These are phyloP conservation scores for Calocera viscosa DNA, from an alignment of 768 basidiomycete species.

Conservation along the genomic window DNA sequence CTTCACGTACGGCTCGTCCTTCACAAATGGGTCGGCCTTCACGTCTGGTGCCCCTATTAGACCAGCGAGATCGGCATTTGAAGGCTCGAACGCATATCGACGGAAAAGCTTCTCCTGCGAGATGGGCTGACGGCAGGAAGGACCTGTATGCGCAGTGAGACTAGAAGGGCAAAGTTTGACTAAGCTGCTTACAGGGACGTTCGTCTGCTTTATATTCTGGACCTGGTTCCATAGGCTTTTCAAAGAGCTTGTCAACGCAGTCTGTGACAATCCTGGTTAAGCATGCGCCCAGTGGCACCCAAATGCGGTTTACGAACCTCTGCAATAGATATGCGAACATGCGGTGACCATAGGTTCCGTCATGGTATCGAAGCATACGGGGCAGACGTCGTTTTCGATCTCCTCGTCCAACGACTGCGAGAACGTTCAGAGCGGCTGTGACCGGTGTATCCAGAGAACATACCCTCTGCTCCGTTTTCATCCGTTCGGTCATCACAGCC, in stretches of 20 bases:
- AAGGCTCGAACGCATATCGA: constrained; percentile 49
- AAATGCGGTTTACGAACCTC: neutral
- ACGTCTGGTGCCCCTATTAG: neutral
- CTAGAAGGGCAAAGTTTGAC: neutral
- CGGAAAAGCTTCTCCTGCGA: constrained; percentile 39
- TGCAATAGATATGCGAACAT: constrained; percentile 41
- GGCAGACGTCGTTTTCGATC: constrained; percentile 40
- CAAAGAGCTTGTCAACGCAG: constrained; percentile 35
- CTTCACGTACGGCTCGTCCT: constrained; percentile 8
- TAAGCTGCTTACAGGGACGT: constrained; percentile 46
- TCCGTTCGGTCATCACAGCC: constrained; percentile 30
- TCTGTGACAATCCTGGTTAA: neutral
- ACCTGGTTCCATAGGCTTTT: constrained; percentile 30
- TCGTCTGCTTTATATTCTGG: constrained; percentile 32
- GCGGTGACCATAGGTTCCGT: constrained; percentile 43
- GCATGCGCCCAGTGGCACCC: no score
- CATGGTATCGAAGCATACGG: constrained; percentile 51
- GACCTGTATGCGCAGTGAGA: constrained; percentile 31
- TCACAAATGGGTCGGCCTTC: constrained; percentile 13
- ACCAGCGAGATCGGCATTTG: constrained; percentile 41
- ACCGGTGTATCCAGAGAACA: constrained; percentile 11
- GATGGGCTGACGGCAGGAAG: constrained; percentile 48
- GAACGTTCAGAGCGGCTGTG: constrained; percentile 1
- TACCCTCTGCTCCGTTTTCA: constrained; percentile 45
- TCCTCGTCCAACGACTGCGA: constrained; percentile 37